Evolutionary conservation across 2,329 filamentous ascomycete genomes (phyloP), one percentile per base, ranked within the genome.

Genomic region (Chlorencoelia australis): DNA sequence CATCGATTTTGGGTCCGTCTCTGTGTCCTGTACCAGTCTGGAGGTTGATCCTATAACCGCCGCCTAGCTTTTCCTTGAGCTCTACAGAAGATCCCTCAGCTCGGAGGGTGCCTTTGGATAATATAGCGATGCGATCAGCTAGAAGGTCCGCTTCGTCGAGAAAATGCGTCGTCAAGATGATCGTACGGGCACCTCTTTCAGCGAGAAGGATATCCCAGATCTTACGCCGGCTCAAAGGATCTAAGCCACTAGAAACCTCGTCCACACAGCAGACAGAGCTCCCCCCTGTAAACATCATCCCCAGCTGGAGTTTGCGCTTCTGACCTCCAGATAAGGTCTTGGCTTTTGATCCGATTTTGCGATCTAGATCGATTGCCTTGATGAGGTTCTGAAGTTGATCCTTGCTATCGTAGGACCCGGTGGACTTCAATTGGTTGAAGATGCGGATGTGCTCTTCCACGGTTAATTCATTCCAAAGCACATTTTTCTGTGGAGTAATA

Each of bases 241-340:
- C 88, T 14, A 95, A 69, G 10, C 88, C 89, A 41, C 81, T 87
- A 25, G 82, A 88, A 10, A 94, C 86, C 59, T 95, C 89, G 48
- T 95, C 88, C 5, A 95, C 77, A 51, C 86, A 91, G 60, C 88
- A 94, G 0, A 95, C 79, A 16, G 76, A 76, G 43, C 82, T 89
- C 8, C 86, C 87, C 43, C 89, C 88, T 3, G 85, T 93, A 49
- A 95, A 77, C 86, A 94, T 94, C 76, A 94, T 89, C 4, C 86
- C 87, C 2, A 95, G 68, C 58, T 95, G 88, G 7, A 94, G 68
- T 58, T 95, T 95, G 35, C 88, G 70, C 62, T 94, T 94, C 58
- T 95, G 88, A 0, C 88, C 88, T 7, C 88, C 88, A 2, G 86
- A 94, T 0, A 95, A 66, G 0, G 85, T 93, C 53, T 76, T 79